Base-by-base conservation (phyloP, 164 flowering plant species). In the Cinnamomum chago region DNA sequence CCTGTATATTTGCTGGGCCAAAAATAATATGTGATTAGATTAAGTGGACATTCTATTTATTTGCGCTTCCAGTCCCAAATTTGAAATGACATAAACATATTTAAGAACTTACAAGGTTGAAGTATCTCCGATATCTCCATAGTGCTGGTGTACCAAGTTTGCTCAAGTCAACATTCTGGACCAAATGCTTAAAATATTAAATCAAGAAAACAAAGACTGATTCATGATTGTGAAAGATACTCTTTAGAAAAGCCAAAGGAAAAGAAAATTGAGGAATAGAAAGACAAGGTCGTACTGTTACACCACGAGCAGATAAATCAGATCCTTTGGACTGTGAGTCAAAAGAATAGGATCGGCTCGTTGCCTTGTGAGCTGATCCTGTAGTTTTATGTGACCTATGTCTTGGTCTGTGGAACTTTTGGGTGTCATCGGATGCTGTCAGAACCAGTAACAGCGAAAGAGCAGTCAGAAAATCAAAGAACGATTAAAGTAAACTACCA, bases 51-150 rank as follows among this genome's bases (percentile, higher is more conserved):
- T 40, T 40, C 47, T 7, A 40, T 40, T 40, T 9, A 9, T 40
- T 40, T 40, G 47, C 47, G 0, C 47, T 40, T 40, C 47, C 47
- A 40, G 47, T 40, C 47, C 47, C 10, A 40, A 35, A 9, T 40
- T 40, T 40, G 47, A 40, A 40, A 1, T 40, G 47, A 40, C 9
- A 40, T 1, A 40, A 40, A 40, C 47, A 40, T 7, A 40, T 40
- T 40, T 40, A 40, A 40, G 17, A 68, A 83, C 97, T 85, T 77
- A 95, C 99, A 78, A 95, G 97, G 80, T 95, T 92, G 79, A 91
- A 95, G 81, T 95, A 97, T 67, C 88, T 90, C 89, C 85, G 85
- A 86, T 95, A 95, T 90, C 91, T 93, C 97, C 94, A 81, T 50
- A 95, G 78, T 15, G 97, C 97, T 71, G 86, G 81, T 84, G 88